A percentile compares a stretch with the other conserved stretches of the same genome.
Conservation (phyloP, 2,329 filamentous ascomycete genomes). For the Colletotrichum australisinense region DNA sequence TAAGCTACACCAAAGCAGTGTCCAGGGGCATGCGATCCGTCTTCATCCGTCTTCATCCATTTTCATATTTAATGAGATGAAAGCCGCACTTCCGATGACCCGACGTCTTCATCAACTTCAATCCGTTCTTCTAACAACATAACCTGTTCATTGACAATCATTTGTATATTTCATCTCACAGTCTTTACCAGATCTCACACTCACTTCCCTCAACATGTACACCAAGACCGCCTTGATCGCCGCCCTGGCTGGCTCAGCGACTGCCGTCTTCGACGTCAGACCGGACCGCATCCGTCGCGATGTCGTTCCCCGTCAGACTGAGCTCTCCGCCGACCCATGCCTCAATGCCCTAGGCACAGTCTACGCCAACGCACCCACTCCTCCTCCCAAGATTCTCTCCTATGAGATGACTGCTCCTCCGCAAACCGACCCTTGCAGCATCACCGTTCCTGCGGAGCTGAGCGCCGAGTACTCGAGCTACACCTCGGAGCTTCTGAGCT, state of each 20-base stretch:
- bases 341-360: conserved; percentile 35
- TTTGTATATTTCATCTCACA: neutral
- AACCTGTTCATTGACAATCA: neutral
- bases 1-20: conserved; percentile 2
- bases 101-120: neutral
- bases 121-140: neutral
- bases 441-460: conserved; percentile 40
- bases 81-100: neutral
- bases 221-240: conserved; percentile 39
- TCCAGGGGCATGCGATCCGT: neutral
- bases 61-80: neutral
- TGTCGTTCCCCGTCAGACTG: conserved; percentile 41
- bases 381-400: conserved; percentile 36
- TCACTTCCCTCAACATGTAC: conserved; percentile 38
- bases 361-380: conserved; percentile 39
- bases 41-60: no score
- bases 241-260: conserved; percentile 39
- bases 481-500: conserved; percentile 38
- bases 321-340: conserved; percentile 33
- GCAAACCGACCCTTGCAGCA: conserved; percentile 40
- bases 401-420: conserved; percentile 37
- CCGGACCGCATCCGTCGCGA: conserved; percentile 35
- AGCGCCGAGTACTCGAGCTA: conserved; percentile 37
- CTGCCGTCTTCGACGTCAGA: conserved; percentile 33
- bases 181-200: neutral